Evolutionary conservation across 768 basidiomycete species (phyloP), one percentile per base, ranked within the genome.

Genomic region (Termitomyces bulborhizus): DNA sequence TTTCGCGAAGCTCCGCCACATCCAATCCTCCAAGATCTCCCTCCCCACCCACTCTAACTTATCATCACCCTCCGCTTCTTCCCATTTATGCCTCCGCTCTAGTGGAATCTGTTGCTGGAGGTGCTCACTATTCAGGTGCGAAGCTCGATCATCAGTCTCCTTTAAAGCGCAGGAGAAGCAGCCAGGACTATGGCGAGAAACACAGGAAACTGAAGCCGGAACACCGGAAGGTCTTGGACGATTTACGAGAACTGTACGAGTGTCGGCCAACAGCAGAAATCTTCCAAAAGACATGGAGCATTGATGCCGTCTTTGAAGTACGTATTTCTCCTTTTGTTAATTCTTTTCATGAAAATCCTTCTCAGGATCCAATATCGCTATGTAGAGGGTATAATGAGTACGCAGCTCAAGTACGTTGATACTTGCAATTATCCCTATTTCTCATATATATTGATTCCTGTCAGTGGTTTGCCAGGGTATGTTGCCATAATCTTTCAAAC

Each of bases 91-190:
- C 80, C 0, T 70, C 79, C 18, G 73, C 77, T 2, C 67, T 85
- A 8, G 71, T 84, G 36, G 76, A 79, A 59, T 83, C 82, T 0
- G 79, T 83, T 3, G 81, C 81, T 1, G 77, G 82, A 41, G 84
- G 76, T 15, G 82, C 84, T 0, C 84, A 86, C 60, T 87, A 85
- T 61, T 78, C 81, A 4, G 83, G 84, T 5, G 72, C 70, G 21
- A 70, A 69, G 51, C 67, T 80, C 6, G 75, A 78, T 57, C 59
- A 66, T 11, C 69, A 72, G 26, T 44, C 64, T 4, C 54, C 58
- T 2, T 42, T 73, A 26, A 73, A 70, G 48, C 76, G 69, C 44
- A 64, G 78, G 51, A 66, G 72, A 52, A 69, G 67, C 50, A 76
- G 71, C 54, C 67, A 67, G 51, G 72, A 70, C 31, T 60, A 62